Base-by-base conservation (phyloP, 192 early-diverging fungal species). In the Backusella sp. region DNA sequence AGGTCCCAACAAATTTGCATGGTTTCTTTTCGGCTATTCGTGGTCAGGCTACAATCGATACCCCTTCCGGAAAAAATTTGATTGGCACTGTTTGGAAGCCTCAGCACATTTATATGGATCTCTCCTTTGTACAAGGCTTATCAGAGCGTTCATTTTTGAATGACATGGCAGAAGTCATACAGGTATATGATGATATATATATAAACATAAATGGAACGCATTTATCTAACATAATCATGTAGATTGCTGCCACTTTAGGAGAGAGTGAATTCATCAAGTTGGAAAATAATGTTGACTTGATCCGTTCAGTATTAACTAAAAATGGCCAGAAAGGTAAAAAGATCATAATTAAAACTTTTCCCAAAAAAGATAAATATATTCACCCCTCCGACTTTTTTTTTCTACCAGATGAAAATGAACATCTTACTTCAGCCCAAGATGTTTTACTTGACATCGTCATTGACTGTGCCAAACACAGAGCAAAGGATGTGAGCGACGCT, bases 21-120 rank as follows among this genome's bases (percentile, higher is more conserved):
- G 95, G 97, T 6, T 98, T 99, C 97, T 96, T 98, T 5, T 98
- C 96, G 14, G 97, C 96, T 17, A 94, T 99, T 71, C 96, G 96
- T 68, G 98, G 98, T 23, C 98, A 98, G 86, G 97, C 96, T 4
- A 96, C 96, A 0, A 90, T 99, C n/a, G 98, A 98, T 84, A 95
- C 94, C 6, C 96, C 97, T 5, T 87, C 91, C 67, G 98, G 96
- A 39, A 99, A 99, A 87, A 97, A 98, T 84, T 85, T 98, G 23
- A 91, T 98, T 73, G 96, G 98, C 15, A 91, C 96, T 19, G 98
- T 99, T 88, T 97, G 96, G 90, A 97, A 99, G 81, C 98, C 98
- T 6, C 84, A 90, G 79, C 91, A 93, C 32, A 96, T 96, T 46
- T 99, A 91, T 79, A 97, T 98, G 82, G 97, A 99, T 84, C 82